Conservation (phyloP, 345 rosid species). For the Gossypium bickii region DNA sequence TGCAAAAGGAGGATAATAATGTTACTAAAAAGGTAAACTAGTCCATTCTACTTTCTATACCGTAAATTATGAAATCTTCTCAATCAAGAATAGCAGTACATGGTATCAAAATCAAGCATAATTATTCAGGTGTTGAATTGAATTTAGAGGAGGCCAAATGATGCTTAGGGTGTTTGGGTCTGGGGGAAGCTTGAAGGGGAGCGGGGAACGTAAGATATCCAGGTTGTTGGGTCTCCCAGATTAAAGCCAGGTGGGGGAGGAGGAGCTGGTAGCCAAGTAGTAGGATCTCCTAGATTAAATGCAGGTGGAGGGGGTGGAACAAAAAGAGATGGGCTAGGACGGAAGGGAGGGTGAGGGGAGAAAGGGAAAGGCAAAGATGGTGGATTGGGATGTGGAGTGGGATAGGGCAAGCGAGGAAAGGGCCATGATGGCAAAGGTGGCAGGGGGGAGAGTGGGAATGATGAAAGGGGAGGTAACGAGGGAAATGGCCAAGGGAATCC, state of each 20-base stretch:
- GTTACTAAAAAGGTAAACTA: background rate
- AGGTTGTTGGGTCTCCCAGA: conserved; percentile 30
- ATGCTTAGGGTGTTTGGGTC: conserved; percentile 20
- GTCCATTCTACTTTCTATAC: conserved; percentile 6
- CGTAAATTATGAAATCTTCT: conserved; percentile 1
- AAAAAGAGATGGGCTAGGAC: conserved; percentile 30
- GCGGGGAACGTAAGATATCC: conserved; percentile 36
- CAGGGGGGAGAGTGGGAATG: conserved; percentile 19
- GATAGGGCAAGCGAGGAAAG: background rate
- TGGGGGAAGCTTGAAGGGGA: conserved; percentile 29
- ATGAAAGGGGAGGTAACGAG: conserved; percentile 30
- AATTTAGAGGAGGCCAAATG: background rate
- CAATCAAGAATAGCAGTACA: conserved; percentile 6
- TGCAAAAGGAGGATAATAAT: background rate
- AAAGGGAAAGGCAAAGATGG: conserved; percentile 22
- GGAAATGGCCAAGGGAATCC: conserved; percentile 52
- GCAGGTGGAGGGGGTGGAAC: conserved; percentile 51
- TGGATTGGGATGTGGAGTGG: background rate
- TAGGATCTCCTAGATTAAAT: conserved; percentile 50
- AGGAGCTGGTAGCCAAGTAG: conserved; percentile 63
- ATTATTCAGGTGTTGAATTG: background rate
- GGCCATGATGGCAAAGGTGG: conserved; percentile 29
- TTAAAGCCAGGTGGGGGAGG: conserved; percentile 34
- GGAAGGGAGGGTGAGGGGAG: background rate
- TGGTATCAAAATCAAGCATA: conserved; percentile 5